phyloP scores from a whole-genome alignment of 306 rosid genomes.

The Nissolia schottii region DNA sequence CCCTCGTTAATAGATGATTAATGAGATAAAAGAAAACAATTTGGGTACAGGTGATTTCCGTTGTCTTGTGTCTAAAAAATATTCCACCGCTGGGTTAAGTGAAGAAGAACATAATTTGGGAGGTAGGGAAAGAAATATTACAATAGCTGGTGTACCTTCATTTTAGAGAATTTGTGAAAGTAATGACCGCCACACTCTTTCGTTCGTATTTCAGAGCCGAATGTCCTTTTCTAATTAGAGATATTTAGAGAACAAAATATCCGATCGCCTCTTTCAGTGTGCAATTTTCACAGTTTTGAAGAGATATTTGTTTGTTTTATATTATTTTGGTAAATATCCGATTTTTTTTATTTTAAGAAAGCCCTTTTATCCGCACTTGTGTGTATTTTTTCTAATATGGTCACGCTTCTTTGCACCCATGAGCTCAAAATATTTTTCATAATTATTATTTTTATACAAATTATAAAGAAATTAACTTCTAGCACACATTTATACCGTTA shows the following conservation, averaged over 20 bases:
- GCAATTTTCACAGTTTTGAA: not conserved
- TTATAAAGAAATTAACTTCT: too few species aligned
- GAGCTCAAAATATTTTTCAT: too few species aligned
- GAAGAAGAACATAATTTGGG: too few species aligned
- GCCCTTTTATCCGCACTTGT: not conserved
- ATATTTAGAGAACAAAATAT: conserved; percentile 24
- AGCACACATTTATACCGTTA: too few species aligned
- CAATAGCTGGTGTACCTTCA: not conserved
- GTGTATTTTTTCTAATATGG: not conserved
- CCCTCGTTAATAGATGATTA: too few species aligned
- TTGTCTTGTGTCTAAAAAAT: too few species aligned
- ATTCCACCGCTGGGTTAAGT: too few species aligned
- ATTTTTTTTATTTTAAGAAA: not conserved
- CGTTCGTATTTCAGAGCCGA: conserved; percentile 6
- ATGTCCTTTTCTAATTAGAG: conserved; percentile 20
- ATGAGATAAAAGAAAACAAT: too few species aligned
- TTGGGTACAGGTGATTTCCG: too few species aligned
- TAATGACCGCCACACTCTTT: not conserved
- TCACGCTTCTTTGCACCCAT: not conserved
- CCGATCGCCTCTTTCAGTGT: not conserved
- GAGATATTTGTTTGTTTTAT: not conserved
- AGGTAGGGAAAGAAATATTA: not conserved
- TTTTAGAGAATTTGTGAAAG: not conserved
- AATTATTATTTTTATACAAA: too few species aligned
- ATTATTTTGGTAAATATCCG: not conserved